Evolutionary conservation across 257 asterid genomes (phyloP), one percentile per base, ranked within the genome.

Genomic region (Eucommia ulmoides): DNA sequence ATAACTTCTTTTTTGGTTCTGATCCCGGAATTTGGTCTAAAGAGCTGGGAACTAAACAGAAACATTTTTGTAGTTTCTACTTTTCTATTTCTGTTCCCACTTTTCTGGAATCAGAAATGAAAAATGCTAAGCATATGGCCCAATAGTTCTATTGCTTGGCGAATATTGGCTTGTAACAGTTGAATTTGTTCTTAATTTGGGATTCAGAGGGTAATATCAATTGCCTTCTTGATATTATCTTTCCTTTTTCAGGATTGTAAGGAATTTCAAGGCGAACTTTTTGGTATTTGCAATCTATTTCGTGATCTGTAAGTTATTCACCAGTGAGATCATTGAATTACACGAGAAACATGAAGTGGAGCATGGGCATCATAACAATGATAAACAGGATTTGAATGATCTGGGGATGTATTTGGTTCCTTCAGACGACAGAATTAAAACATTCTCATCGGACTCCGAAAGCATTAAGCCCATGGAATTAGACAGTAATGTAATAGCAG

Each of bases 201-300:
- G n/a, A n/a, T n/a, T n/a, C n/a, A n/a, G n/a, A n/a, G n/a, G n/a
- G n/a, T n/a, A n/a, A n/a, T n/a, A n/a, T n/a, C n/a, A n/a, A n/a
- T n/a, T n/a, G n/a, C n/a, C n/a, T n/a, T n/a, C n/a, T n/a, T n/a
- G n/a, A n/a, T n/a, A n/a, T n/a, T 12, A 51, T 22, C 20, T 45
- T 48, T 24, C 52, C 23, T 41, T 62, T 62, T 55, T 48, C 69
- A 89, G 98, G 96, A 79, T 61, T 78, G 81, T 63, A 89, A 78
- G 76, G 76, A 78, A 64, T 85, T 80, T 59, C 80, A 73, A 69
- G 98, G 96, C 8, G 98, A 89, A 69, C 88, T 89, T 26, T 89
- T 89, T 52, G 98, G 98, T 35, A 76, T 89, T 68, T 70, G 74
- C 79, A 85, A 89, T 76, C 73, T 89, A 69, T 89, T 89, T 66